Conservation (phyloP, 345 rosid genomes). For the Dipteronia dyeriana region DNA sequence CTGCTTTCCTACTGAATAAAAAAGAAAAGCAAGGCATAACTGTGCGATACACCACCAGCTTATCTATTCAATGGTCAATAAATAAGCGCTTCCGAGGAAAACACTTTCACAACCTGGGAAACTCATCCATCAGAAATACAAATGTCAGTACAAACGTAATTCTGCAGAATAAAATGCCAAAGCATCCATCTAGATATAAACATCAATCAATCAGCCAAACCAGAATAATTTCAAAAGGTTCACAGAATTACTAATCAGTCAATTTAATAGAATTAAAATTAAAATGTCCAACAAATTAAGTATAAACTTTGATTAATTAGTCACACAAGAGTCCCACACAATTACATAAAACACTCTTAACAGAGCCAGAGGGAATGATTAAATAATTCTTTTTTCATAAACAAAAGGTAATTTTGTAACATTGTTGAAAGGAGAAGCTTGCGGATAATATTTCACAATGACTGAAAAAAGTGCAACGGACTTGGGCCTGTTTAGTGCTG, state of each 20-base stretch:
- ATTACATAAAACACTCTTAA: too few species aligned
- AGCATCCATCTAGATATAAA: not conserved
- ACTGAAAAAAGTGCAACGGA: too few species aligned
- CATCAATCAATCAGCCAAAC: not conserved
- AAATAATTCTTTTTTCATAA: too few species aligned
- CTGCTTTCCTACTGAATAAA: slow-evolving; percentile 33
- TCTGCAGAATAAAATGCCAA: slow-evolving; percentile 7
- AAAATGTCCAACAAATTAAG: not conserved
- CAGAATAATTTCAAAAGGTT: not conserved
- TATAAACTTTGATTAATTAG: not conserved
- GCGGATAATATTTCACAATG: too few species aligned
- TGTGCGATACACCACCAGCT: slow-evolving; percentile 31
- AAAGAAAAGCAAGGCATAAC: slow-evolving; percentile 70
- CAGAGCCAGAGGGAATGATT: too few species aligned
- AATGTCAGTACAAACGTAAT: slow-evolving; percentile 8
- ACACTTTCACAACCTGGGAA: slow-evolving; percentile 29
- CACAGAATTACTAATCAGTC: not conserved
- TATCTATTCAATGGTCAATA: slow-evolving; percentile 19
- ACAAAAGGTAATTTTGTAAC: too few species aligned
- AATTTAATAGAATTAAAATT: not conserved
- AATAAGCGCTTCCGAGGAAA: slow-evolving; percentile 20
- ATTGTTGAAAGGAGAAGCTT: too few species aligned
- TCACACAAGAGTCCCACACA: not conserved
- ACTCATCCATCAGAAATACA: slow-evolving; percentile 22
- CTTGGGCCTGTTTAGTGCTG: too few species aligned